phyloP scores from a whole-genome alignment of 768 basidiomycete species.

The Austroboletus festivus region DNA sequence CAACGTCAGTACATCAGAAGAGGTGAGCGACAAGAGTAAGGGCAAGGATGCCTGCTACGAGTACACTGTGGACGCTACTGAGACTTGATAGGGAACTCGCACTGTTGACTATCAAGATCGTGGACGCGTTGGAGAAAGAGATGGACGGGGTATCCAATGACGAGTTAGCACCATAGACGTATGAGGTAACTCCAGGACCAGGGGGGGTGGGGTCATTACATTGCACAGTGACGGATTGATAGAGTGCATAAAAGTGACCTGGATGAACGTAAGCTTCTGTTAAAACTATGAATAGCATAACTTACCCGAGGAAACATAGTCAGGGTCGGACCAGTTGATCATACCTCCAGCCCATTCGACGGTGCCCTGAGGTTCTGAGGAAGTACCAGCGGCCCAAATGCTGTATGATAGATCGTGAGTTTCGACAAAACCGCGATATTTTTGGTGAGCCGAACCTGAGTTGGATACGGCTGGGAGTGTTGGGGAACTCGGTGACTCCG shows the following conservation, averaged over 20 bases:
- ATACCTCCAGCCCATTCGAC: conserved; percentile 78
- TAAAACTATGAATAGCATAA: not conserved
- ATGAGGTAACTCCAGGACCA: conserved; percentile 52
- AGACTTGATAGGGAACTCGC: conserved; percentile 9
- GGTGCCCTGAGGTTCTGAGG: conserved; percentile 58
- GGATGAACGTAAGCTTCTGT: not conserved
- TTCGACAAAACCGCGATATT: not conserved
- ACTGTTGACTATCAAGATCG: conserved; percentile 47
- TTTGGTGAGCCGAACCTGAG: conserved; percentile 50
- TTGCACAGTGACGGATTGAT: conserved; percentile 59
- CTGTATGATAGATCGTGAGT: conserved; percentile 27
- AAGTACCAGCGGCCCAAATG: conserved; percentile 81
- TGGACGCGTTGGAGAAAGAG: conserved; percentile 55
- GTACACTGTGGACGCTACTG: conserved; percentile 10
- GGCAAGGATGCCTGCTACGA: conserved; percentile 12
- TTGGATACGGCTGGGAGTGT: conserved; percentile 78
- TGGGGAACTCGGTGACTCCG: conserved; percentile 67
- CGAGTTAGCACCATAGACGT: conserved; percentile 59
- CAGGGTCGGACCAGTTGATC: conserved; percentile 79
- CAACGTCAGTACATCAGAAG: conserved; percentile 13
- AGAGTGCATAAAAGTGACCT: conserved; percentile 71
- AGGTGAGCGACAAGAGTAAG: conserved; percentile 16
- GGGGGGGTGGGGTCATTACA: conserved; percentile 52
- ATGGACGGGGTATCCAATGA: conserved; percentile 52
- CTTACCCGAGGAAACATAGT: conserved; percentile 64